Evolutionary conservation across 1,284 basidiomycete species (phyloP), one percentile per base, ranked within the genome.

Genomic region (Ganoderma sinense): DNA sequence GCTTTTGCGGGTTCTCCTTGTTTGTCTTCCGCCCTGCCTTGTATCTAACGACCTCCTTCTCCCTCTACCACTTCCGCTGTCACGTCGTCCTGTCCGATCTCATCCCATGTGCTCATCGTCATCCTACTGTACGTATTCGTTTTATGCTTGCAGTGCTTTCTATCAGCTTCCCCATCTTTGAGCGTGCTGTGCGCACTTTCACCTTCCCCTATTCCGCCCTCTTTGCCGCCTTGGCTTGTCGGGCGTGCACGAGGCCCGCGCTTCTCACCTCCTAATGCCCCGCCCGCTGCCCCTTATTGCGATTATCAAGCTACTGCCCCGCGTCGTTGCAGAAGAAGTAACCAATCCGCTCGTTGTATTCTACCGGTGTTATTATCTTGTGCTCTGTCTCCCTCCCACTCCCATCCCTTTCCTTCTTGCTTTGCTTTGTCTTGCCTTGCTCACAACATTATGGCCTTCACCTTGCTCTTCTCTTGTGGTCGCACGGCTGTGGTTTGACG

Each of bases 1-100:
- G 71, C 71, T 72, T 41, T 58, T 64, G 70, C 71, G 70, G 69
- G 67, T 72, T 74, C 71, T 71, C 41, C 13, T 69, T 41, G 67
- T 62, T 69, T 62, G 58, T 48, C 65, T 26, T 69, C 48, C 61
- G 62, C 67, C 48, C 23, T 51, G 67, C 67, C 48, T 51, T 51
- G 67, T 73, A 68, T 71, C 69, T 73, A 68, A 63, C 36, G 29
- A 43, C 63, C 65, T 33, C 65, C 6, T 1, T 48, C 40, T 56
- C 23, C 13, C 39, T 58, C 59, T 45, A 29, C 23, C 23, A 3
- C 23, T 45, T 11, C 4, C 23, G 11, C n/a, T 26, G 23, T 51
- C 48, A 41, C 41, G 41, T 41, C 41, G 18, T 41, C 41, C 41
- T 41, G 40, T 41, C 40, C 40, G 7, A 18, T 45, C 59, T 39